Evolutionary conservation across 2,329 filamentous ascomycete genomes (phyloP), one percentile per base, ranked within the genome.

Genomic region (Magnaporthiopsis rhizophila): DNA sequence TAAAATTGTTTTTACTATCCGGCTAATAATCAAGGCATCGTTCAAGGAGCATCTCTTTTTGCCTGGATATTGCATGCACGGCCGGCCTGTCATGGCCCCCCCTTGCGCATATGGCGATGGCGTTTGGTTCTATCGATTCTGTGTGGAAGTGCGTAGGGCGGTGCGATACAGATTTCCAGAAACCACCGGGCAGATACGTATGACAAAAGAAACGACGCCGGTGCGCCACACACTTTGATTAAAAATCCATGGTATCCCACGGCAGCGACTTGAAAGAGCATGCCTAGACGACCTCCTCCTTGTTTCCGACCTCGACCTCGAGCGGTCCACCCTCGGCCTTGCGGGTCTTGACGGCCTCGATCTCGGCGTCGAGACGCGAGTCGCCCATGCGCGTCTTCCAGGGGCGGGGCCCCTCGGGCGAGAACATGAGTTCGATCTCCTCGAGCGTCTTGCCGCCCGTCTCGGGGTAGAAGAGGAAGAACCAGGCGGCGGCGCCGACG

Each of bases 391-490:
- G 69, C 45, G 77, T 80, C 65, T 76, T 75, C 78, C 78, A 80
- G 0, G 78, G 72, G 13, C 68, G 65, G 1, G 75, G 73, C 0
- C 74, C 70, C 3, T 72, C 70, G 5, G 69, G 68, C 9, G 68
- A 69, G 62, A 78, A 78, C 62, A 78, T 65, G 32, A 69, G 58
- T 66, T 79, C 75, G 58, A 78, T 70, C 65, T 79, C 78, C 65
- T 79, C 76, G 32, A 79, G 72, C 3, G 76, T 76, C 72, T 77
- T 78, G 34, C 75, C 74, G 63, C 73, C 74, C 3, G 75, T 78
- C 70, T 78, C 76, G 0, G 74, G 75, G 65, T 75, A 78, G 8
- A 74, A 72, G 7, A 75, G 34, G 67, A 69, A 78, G 63, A 75
- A 71, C 71, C 74, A 75, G 28, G 67, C 69, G 1, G 75, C 71